Evolutionary conservation across 2,329 filamentous ascomycete genomes (phyloP).

Genomic region (Paecilomyces variotii): DNA sequence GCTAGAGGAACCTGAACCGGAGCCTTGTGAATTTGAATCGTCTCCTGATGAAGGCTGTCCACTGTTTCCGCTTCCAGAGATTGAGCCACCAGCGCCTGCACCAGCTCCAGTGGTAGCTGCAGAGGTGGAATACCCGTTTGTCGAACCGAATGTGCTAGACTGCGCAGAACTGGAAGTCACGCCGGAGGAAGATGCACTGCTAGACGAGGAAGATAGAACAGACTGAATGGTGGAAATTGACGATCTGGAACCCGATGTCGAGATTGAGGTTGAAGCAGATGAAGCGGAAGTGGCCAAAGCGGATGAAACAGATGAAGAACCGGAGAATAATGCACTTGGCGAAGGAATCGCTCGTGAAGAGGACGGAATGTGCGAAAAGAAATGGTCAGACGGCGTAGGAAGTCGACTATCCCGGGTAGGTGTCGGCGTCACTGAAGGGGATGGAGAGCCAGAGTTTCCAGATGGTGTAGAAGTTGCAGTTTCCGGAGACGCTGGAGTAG

Average conservation of each 20-base stretch:
- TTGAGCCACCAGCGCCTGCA: not conserved
- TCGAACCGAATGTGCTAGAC: not conserved
- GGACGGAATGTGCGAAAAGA: not conserved
- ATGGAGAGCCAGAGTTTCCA: not conserved
- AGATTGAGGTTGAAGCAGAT: not conserved
- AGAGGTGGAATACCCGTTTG: not conserved
- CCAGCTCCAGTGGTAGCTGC: not conserved
- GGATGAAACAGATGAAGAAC: not conserved
- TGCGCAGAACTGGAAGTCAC: not conserved
- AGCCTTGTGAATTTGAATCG: not conserved
- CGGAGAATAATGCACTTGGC: not conserved
- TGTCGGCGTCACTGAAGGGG: not conserved
- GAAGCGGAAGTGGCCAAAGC: not conserved
- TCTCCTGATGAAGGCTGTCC: constrained; percentile 1
- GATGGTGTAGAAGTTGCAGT: too few relatives aligned
- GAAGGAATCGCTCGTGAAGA: not conserved
- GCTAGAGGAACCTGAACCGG: constrained; percentile 9
- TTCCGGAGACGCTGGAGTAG: not conserved
- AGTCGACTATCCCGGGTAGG: not conserved
- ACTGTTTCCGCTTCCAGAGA: not conserved
- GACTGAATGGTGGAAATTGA: not conserved
- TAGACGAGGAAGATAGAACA: not conserved
- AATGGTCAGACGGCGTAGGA: not conserved
- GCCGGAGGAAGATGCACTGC: not conserved
- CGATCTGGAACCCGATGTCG: not conserved